Conservation (phyloP, 2,329 filamentous ascomycete genomes). For the Talaromyces rugulosus region DNA sequence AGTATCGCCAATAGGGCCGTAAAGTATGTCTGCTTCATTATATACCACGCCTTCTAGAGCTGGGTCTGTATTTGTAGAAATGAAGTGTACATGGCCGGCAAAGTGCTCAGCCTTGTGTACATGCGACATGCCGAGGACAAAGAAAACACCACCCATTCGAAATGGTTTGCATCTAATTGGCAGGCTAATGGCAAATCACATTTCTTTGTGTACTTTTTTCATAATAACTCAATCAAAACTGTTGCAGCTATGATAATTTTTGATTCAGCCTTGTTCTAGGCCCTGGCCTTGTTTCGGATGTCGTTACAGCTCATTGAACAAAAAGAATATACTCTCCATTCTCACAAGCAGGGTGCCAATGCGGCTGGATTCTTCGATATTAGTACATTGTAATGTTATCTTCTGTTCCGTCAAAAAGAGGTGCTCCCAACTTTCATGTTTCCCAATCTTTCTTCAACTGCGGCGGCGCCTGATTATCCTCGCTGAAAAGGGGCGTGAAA, state of each 20-base stretch:
- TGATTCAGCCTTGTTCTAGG: not conserved
- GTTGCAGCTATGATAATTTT: not conserved
- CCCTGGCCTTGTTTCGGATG: not conserved
- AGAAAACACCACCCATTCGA: not conserved
- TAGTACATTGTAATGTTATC: too few species aligned
- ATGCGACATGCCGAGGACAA: not conserved
- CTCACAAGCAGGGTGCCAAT: not conserved
- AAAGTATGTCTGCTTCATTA: not conserved
- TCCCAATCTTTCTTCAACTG: too few species aligned
- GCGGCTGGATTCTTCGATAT: too few species aligned
- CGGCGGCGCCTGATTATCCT: too few species aligned
- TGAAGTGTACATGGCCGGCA: not conserved
- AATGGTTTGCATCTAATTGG: not conserved
- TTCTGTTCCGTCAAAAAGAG: too few species aligned
- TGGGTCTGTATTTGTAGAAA: not conserved
- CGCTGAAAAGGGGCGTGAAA: too few species aligned
- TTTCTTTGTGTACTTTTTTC: not conserved
- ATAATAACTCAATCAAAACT: not conserved
- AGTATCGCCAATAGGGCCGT: not conserved
- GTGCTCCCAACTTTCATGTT: too few species aligned
- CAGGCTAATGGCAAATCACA: not conserved
- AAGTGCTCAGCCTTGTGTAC: not conserved
- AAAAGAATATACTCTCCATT: not conserved
- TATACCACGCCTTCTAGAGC: not conserved
- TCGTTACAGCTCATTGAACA: not conserved